Base-by-base conservation (phyloP, 2,329 filamentous ascomycete genomes). In the Amphichorda felina region DNA sequence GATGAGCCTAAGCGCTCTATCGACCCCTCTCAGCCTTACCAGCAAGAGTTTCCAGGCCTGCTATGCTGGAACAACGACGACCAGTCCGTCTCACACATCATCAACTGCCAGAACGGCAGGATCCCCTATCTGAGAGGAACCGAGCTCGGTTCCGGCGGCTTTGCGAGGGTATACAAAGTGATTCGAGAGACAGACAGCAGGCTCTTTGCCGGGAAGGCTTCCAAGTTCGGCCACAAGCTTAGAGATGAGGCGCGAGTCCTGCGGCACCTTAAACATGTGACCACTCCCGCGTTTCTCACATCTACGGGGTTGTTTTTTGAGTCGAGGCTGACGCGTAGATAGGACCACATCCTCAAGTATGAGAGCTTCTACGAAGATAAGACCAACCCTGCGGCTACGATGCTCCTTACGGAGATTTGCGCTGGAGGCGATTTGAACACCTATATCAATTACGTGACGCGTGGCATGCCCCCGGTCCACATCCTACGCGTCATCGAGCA, bases 341-440 rank as follows among this genome's bases (percentile, higher is more conserved):
- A 55, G 54, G 35, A 44, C 0, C 44, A 53, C 17, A 46, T 57
- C 11, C 37, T 57, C 25, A 46, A 48, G 34, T 50, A 49, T 33
- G 27, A 50, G 17, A 49, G 51, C 16, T 49, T 45, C 34, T 42
- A 48, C 34, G 45, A 55, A 33, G 43, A 53, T 11, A 8, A 13
- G 3, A 29, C n/a, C 5, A 32, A 33, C 1, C 38, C 40, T 2
- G 36, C 33, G 2, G 43, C 43, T 3, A 45, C 45, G 6, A 31
- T 56, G 11, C 46, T 57, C 4, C 38, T 57, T 7, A 54, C 49
- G 16, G 54, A 57, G 34, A 44, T 55, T 4, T 57, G 54, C 18
- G 34, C 37, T 2, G 38, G 41, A 4, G 53, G 51, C 1, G 50
- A 43, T 11, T 42, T 57, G 2, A 48, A 56, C 36, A 38, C 40